phyloP scores from a whole-genome alignment of 768 basidiomycete species.

The Mycena kentingensis region DNA sequence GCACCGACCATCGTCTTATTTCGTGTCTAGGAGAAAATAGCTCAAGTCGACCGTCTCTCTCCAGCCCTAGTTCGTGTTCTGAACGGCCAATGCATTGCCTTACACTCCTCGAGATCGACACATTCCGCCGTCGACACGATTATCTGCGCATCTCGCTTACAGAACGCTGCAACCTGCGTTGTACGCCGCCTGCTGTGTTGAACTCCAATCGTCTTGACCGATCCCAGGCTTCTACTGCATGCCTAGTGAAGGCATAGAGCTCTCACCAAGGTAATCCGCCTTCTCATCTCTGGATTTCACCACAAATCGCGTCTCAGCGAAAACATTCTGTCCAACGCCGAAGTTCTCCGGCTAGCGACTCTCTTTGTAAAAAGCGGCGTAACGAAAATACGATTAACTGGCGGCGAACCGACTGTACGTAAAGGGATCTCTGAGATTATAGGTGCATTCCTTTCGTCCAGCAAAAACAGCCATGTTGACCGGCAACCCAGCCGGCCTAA shows the following conservation, averaged over 20 bases:
- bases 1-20: neutral
- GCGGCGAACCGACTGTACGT: slow-evolving; percentile 85
- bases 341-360: slow-evolving; percentile 69
- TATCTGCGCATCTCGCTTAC: slow-evolving; percentile 90
- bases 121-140: slow-evolving; percentile 69
- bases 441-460: slow-evolving; percentile 51
- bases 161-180: slow-evolving; percentile 86
- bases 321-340: slow-evolving; percentile 73
- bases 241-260: slow-evolving; percentile 77
- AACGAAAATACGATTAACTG: slow-evolving; percentile 85
- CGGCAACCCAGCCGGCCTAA: slow-evolving; percentile 52
- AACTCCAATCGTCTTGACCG: slow-evolving; percentile 7
- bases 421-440: slow-evolving; percentile 74
- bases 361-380: slow-evolving; percentile 84
- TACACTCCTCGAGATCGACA: slow-evolving; percentile 43
- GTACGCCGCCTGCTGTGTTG: slow-evolving; percentile 38
- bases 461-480: neutral
- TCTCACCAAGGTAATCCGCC: slow-evolving; percentile 52
- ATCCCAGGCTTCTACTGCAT: slow-evolving; percentile 87
- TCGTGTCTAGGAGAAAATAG: slow-evolving; percentile 54
- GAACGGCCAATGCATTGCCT: neutral
- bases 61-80: slow-evolving; percentile 40
- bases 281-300: neutral
- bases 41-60: slow-evolving; percentile 55
- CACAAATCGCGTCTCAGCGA: slow-evolving; percentile 25